Evolutionary conservation across 306 rosid species (phyloP), one percentile per base, ranked within the genome.

Genomic region (Quercus aquifolioides): DNA sequence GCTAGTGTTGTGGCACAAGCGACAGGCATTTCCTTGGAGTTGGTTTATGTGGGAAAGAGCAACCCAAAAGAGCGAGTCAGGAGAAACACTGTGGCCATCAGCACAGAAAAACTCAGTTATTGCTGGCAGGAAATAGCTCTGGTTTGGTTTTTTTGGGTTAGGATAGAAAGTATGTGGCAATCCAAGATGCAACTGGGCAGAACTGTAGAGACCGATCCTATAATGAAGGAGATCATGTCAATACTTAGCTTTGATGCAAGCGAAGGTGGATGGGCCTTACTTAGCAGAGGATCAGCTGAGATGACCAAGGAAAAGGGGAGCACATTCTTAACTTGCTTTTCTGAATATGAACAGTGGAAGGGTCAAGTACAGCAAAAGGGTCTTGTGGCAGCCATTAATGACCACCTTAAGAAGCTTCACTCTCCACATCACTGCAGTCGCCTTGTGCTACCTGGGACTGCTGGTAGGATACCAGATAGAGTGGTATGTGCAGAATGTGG

Each of bases 401-500:
- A 74, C 6, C 43, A 74, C 73, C 74, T 31, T 9, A 71, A 2
- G 30, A 11, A 7, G 30, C 46, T 73, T 80, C 74, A 74, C 3
- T 1, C 68, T 12, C 83, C 83, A 38, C 74, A 74, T 65, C 83
- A 74, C 33, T 80, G 83, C 43, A 80, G 65, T 54, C 78, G 83
- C 23, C 78, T 80, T 4, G 75, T 80, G 15, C 78, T 80, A 49
- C 83, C 83, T 0, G 83, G 83, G 1, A 80, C 21, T 25, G 9
- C 83, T 3, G 83, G 83, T 12, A 77, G 83, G 3, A 80, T 74
- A 18, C 83, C 83, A 12, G 83, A 80, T 55, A 63, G 35, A 55
- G 83, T 80, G 23, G 74, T 80, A 38, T 80, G 83, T 1, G 73
- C 83, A 17, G 83, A 80, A 21, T 80, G 83, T 55, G 78, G 83